A percentile compares a stretch with the other conserved stretches of the same genome.
Evolutionary conservation across 345 rosid species (phyloP).

Genomic region (Orychophragmus violaceus): DNA sequence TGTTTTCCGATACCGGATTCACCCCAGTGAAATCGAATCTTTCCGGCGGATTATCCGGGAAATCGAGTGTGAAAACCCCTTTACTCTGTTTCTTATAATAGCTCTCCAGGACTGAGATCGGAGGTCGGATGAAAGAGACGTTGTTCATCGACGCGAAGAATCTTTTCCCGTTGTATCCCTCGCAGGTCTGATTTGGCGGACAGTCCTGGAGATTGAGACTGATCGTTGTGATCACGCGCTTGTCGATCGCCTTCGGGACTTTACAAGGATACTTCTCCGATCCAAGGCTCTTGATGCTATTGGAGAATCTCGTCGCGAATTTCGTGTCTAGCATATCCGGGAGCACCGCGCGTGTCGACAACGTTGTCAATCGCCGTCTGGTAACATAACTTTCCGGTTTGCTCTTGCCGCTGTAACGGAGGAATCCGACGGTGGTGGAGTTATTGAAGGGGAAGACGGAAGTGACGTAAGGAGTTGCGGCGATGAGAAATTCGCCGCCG

Average conservation of each 20-base stretch:
- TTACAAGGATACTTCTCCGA: slow-evolving; percentile 46
- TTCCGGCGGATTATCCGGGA: slow-evolving; percentile 44
- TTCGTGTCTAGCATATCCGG: slow-evolving; percentile 44
- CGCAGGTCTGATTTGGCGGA: slow-evolving; percentile 32
- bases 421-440: slow-evolving; percentile 49
- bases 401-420: slow-evolving; percentile 31
- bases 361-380: slow-evolving; percentile 7
- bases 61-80: slow-evolving; percentile 32
- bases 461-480: slow-evolving; percentile 50
- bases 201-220: slow-evolving; percentile 59
- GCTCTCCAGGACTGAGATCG: slow-evolving; percentile 36
- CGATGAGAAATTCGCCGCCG: slow-evolving; percentile 42
- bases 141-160: slow-evolving; percentile 58
- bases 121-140: slow-evolving; percentile 46
- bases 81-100: slow-evolving; percentile 36
- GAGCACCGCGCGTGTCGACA: slow-evolving; percentile 19
- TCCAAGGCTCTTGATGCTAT: slow-evolving; percentile 39
- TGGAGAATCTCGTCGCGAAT: slow-evolving; percentile 38
- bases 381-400: not conserved
- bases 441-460: slow-evolving; percentile 48
- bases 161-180: slow-evolving; percentile 38
- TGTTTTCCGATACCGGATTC: slow-evolving; percentile 29
- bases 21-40: slow-evolving; percentile 46
- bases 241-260: slow-evolving; percentile 48
- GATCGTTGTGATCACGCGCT: slow-evolving; percentile 39